Evolutionary conservation across 2,329 filamentous ascomycete species (phyloP).

Genomic region (Aspergillus eucalypticola): DNA sequence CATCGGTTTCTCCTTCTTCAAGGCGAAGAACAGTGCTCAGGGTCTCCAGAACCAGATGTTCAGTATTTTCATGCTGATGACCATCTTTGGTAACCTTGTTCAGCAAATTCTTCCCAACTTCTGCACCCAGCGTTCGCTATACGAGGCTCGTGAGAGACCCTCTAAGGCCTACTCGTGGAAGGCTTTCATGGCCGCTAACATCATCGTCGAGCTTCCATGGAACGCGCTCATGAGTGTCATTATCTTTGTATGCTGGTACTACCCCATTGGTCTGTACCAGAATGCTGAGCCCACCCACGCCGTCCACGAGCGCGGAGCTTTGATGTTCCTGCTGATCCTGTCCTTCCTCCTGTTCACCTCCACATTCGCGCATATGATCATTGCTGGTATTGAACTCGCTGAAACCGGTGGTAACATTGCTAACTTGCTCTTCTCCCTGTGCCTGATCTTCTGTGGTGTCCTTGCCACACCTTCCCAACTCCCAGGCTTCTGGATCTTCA

Average conservation of each 20-base stretch:
- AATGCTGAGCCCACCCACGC: slow-evolving; percentile 43
- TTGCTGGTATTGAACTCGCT: slow-evolving; percentile 68
- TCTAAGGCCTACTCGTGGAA: slow-evolving; percentile 75
- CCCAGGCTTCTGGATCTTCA: slow-evolving; percentile 76
- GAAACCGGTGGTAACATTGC: slow-evolving; percentile 67
- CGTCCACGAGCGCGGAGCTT: slow-evolving; percentile 57
- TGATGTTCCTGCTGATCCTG: slow-evolving; percentile 66
- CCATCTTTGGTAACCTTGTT: slow-evolving; percentile 67
- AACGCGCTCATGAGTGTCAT: slow-evolving; percentile 63
- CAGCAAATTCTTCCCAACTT: slow-evolving; percentile 62
- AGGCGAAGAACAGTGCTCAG: slow-evolving; percentile 71
- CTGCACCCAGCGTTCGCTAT: slow-evolving; percentile 59
- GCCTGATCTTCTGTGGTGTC: slow-evolving; percentile 59
- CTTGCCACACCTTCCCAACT: slow-evolving; percentile 57
- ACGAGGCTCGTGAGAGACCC: slow-evolving; percentile 62
- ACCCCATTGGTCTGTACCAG: slow-evolving; percentile 55
- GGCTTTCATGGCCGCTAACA: slow-evolving; percentile 69
- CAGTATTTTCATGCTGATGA: slow-evolving; percentile 80
- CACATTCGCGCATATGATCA: slow-evolving; percentile 72
- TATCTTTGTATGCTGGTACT: slow-evolving; percentile 68
- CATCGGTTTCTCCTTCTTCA: slow-evolving; percentile 82
- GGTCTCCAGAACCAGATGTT: slow-evolving; percentile 92
- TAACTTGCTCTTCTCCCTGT: slow-evolving; percentile 60
- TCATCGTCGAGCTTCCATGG: slow-evolving; percentile 71
- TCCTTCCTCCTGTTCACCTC: slow-evolving; percentile 70